Base-by-base conservation (phyloP, 345 rosid species). In the Dimocarpus longan region DNA sequence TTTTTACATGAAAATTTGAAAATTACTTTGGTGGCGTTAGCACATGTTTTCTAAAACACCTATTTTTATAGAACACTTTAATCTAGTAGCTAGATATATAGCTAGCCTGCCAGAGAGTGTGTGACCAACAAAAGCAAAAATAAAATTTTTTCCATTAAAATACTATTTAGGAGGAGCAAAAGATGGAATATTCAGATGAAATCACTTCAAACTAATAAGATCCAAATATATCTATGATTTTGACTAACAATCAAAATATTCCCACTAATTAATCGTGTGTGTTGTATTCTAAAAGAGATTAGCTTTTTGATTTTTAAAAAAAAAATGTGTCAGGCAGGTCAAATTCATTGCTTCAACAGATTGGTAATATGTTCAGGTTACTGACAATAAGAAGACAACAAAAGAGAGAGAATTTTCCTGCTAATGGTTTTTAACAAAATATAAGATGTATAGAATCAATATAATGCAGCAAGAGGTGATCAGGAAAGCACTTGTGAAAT, bases 81-180 rank as follows among this genome's bases (percentile, higher is more conserved):
- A 42, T 70, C 10, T 46, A 59, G 46, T 59, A 19, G 71, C 48
- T 54, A 24, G 70, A 28, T 28, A 28, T 28, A 28, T 28, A 32
- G 37, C 59, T 32, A 62, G 21, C 59, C 1, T 60, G 66, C 12
- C 66, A 21, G 70, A 16, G 22, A 42, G 19, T 24, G 40, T n/a
- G 32, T 43, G 24, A 46, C 44, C 78, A 63, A n/a, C 65, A 71
- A 76, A 76, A 76, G 77, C 77, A 43, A 70, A 80, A 32, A 50
- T 13, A 50, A 63, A 68, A 13, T 62, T 8, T 32, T 67, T 67
- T 6, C 57, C 57, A 32, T 32, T 62, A 48, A 74, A 50, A 19
- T 50, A 75, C 21, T 22, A 28, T 10, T 21, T 26, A 28, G 22
- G 50, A 32, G 43, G 24, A 64, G 71, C 32, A 44, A 76, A 63